Base-by-base conservation (phyloP, 768 basidiomycete genomes). In the Tricholoma matsutake region DNA sequence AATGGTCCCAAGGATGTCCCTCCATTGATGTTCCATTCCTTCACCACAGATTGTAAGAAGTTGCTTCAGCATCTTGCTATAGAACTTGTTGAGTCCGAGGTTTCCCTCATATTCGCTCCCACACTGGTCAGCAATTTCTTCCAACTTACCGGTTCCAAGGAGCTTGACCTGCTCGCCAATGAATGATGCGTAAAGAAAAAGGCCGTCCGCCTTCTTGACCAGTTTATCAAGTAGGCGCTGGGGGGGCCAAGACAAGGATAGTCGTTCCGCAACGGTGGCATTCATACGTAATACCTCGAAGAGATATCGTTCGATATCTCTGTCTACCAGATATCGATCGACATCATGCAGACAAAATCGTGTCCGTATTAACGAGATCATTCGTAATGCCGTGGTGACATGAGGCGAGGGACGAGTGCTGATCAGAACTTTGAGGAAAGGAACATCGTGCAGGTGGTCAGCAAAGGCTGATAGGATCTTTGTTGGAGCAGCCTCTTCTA, bases 41-140 rank as follows among this genome's bases (percentile, higher is more conserved):
- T 58, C 57, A 10, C 61, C 61, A 11, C 53, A 45, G 10, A 43
- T 13, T 25, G 20, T 9, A 11, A 63, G 16, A 16, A 61, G 14
- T n/a, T 51, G 51, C 34, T 60, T 61, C 28, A 65, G 34, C 29
- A 66, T 61, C 49, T 60, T 53, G 29, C 61, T 52, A 45, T 67
- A 67, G 31, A 64, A 62, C 32, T 55, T 29, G 25, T 67, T 58
- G 20, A 67, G 53, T 3, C 66, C 66, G 29, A 64, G 63, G 43
- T 62, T 49, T 32, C 66, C 63, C 52, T 67, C 66, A 35, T 67
- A 63, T n/a, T 63, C 60, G 49, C 63, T 67, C 20, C 59, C 59
- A 13, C 31, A 34, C 10, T 62, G 47, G 32, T 62, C 31, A 22
- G 63, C 63, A n/a, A 64, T 62, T 9, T 62, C 57, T 31, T 60